Percentiles rank a stretch among this genome's conserved stretches.
Evolutionary conservation across 768 basidiomycete species (phyloP).

Genomic region (Pholiota molesta): DNA sequence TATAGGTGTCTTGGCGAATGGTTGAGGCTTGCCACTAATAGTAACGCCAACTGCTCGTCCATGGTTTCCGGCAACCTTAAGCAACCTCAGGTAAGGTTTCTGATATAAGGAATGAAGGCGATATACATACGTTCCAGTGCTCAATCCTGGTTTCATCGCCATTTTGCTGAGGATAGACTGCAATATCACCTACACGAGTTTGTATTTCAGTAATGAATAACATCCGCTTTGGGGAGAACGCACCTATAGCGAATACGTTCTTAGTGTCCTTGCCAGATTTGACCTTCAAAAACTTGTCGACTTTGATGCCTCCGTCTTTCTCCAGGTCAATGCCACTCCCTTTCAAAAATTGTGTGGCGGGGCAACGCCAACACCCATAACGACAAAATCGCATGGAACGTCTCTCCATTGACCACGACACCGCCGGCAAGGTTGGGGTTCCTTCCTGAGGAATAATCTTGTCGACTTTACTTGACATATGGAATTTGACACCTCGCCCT

Average conservation of each 20-base stretch:
- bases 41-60: conserved; percentile 83
- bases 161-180: conserved; percentile 67
- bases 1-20: conserved; percentile 80
- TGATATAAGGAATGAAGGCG: neutral
- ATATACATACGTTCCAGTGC: conserved; percentile 82
- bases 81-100: neutral
- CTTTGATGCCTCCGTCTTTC: conserved; percentile 75
- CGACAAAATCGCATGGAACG: conserved; percentile 75
- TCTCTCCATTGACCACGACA: conserved; percentile 66
- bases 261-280: conserved; percentile 40
- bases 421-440: conserved; percentile 58
- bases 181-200: conserved; percentile 68
- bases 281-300: conserved; percentile 75
- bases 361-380: conserved; percentile 86
- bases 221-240: conserved; percentile 12
- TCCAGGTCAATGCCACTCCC: conserved; percentile 71
- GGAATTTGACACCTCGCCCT: conserved; percentile 82
- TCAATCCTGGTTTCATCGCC: conserved; percentile 69
- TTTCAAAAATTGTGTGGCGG: conserved; percentile 81
- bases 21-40: conserved; percentile 64
- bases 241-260: conserved; percentile 75
- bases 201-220: neutral
- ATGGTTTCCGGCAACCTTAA: conserved; percentile 80
- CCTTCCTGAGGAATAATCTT: conserved; percentile 62
- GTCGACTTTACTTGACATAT: conserved; percentile 70